phyloP scores from a whole-genome alignment of 345 rosid genomes.

The Corchorus olitorius region DNA sequence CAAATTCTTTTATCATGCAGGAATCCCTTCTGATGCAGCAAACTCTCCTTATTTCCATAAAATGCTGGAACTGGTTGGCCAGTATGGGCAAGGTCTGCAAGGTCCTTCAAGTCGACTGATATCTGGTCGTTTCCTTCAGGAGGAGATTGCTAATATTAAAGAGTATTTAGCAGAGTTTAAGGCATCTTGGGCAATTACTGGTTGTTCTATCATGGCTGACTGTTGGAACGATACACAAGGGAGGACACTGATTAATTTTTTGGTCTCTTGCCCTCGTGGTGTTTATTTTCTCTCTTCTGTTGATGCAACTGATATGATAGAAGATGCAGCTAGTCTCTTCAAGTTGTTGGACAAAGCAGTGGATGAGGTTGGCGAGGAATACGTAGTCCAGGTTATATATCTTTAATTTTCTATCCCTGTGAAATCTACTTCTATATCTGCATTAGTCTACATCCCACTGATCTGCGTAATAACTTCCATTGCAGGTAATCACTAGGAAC shows the following conservation, averaged over 20 bases:
- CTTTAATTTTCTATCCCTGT: neutral
- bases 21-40: conserved; percentile 56
- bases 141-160: conserved; percentile 50
- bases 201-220: conserved; percentile 66
- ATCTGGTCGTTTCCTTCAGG: conserved; percentile 53
- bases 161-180: conserved; percentile 46
- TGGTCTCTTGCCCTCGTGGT: conserved; percentile 66
- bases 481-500: conserved; percentile 63
- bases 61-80: conserved; percentile 58
- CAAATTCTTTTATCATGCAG: conserved; percentile 60
- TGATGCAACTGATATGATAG: conserved; percentile 58
- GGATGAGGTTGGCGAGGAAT: conserved; percentile 76
- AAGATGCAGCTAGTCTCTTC: conserved; percentile 57
- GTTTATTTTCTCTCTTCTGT: conserved; percentile 62
- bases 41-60: conserved; percentile 58
- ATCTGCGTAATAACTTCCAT: conserved; percentile 11
- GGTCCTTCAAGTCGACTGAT: conserved; percentile 50
- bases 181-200: conserved; percentile 49
- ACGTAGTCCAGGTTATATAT: conserved; percentile 59
- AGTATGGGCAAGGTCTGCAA: conserved; percentile 48
- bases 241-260: conserved; percentile 54
- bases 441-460: conserved; percentile 9
- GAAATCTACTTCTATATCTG: conserved; percentile 17
- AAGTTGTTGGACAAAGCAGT: conserved; percentile 66
- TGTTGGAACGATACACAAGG: conserved; percentile 68